phyloP scores from a whole-genome alignment of 345 rosid genomes.

The Euphorbia peplus region DNA sequence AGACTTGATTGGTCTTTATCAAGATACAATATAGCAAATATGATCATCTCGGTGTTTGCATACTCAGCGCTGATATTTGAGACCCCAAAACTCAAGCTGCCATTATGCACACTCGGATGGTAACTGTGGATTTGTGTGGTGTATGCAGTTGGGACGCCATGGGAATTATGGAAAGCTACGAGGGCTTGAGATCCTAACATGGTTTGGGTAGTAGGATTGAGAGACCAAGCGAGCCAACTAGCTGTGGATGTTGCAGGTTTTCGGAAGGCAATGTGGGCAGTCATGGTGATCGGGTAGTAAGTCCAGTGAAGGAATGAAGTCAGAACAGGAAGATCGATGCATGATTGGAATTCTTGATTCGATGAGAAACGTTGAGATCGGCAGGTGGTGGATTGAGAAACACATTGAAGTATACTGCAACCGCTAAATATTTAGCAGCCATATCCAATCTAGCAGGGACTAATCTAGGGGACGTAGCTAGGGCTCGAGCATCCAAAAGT shows the following conservation, averaged over 20 bases:
- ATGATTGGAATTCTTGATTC: background rate
- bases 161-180: background rate
- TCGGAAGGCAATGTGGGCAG: no score
- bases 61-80: conserved; percentile 1
- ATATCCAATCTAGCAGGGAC: no score
- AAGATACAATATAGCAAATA: background rate
- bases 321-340: background rate
- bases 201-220: background rate
- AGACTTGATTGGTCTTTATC: background rate
- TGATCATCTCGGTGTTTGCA: background rate
- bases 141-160: background rate
- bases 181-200: background rate
- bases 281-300: background rate
- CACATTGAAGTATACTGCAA: no score
- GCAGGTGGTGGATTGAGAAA: no score
- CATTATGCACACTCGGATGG: background rate
- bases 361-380: background rate
- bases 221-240: background rate
- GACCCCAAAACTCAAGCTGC: conserved; percentile 1
- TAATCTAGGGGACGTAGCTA: no score
- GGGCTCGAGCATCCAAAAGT: no score
- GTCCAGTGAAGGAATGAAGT: background rate
- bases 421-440: no score
- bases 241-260: no score
- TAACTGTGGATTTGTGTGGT: background rate